These are phyloP conservation scores for Ophiocordyceps sinensis DNA, from an alignment of 2,329 filamentous ascomycete genomes.

Conservation along the genomic window DNA sequence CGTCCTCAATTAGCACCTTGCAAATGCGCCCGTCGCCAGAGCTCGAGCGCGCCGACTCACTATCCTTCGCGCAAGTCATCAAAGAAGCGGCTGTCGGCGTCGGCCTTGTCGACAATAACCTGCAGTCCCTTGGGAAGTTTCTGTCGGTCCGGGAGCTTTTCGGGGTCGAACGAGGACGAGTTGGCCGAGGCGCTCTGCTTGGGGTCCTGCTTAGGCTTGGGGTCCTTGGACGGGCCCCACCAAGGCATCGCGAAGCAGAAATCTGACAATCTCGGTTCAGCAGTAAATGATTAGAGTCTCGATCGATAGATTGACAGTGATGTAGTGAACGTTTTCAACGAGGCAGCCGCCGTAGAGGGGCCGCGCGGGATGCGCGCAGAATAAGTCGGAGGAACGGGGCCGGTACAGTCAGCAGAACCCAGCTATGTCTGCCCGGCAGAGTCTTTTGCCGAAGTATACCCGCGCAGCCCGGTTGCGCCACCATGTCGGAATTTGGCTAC, in stretches of 20 bases:
- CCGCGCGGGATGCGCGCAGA: too few species aligned
- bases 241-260: conserved; percentile 19
- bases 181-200: conserved; percentile 9
- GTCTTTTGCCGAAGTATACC: too few species aligned
- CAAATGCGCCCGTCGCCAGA: conserved; percentile 3
- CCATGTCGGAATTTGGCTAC: too few species aligned
- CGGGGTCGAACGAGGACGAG: conserved; percentile 23
- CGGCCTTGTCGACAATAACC: conserved; percentile 40
- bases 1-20: too few species aligned
- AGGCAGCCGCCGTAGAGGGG: too few species aligned
- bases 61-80: conserved; percentile 66
- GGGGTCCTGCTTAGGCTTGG: conserved; percentile 15
- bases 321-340: too few species aligned
- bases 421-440: too few species aligned
- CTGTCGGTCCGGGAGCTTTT: conserved; percentile 31
- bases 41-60: conserved; percentile 37
- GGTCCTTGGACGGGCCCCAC: conserved; percentile 25
- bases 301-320: too few species aligned
- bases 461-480: too few species aligned
- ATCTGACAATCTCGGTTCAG: background rate
- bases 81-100: conserved; percentile 58
- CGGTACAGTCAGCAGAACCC: too few species aligned
- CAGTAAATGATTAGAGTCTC: too few species aligned
- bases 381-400: too few species aligned
- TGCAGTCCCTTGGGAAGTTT: conserved; percentile 42